Base-by-base conservation (phyloP, 1,139 yeast genomes). In the Sugiyamaella sp. region DNA sequence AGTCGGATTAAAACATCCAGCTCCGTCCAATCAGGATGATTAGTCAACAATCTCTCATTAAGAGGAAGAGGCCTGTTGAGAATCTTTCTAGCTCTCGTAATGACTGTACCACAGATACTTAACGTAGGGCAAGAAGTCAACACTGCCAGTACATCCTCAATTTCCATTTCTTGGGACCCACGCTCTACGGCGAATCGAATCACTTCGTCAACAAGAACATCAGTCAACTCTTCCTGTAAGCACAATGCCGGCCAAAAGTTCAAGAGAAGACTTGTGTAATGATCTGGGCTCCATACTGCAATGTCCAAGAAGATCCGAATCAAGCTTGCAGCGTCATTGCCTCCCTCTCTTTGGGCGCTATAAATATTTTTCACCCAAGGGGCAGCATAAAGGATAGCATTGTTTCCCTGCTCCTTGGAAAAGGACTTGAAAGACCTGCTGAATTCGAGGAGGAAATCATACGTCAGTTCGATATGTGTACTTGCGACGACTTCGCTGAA, bases 241-340 rank as follows among this genome's bases (percentile, higher is more conserved):
- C 86, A 82, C 16, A 89, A 66, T 46, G 79, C 77, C 32, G 84
- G 80, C 96, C 96, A 89, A n/a, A 89, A 73, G 55, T 79, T 79
- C 47, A 82, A 80, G 49, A 84, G 77, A 61, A 81, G 75, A 0
- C 82, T 74, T 49, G 76, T 71, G 29, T 78, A 70, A 39, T 75
- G 75, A 0, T 68, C 67, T 3, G 71, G 67, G 43, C 76, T 74
- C 17, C 66, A 59, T 14, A 76, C 70, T 1, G 95, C 80, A 32
- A 86, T 75, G 39, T 79, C 75, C 57, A 89, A 81, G 57, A 88
- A 78, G 54, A 80, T 80, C 46, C 93, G 75, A 33, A 89, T 76
- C 9, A 89, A 70, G 45, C 80, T 82, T 0, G 86, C 85, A 1
- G 82, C 78, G 0, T 95, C 95, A 56, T 71, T 73, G 3, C 42